Conservation (phyloP, 2,329 filamentous ascomycete genomes). For the Harringtonia lauricola region DNA sequence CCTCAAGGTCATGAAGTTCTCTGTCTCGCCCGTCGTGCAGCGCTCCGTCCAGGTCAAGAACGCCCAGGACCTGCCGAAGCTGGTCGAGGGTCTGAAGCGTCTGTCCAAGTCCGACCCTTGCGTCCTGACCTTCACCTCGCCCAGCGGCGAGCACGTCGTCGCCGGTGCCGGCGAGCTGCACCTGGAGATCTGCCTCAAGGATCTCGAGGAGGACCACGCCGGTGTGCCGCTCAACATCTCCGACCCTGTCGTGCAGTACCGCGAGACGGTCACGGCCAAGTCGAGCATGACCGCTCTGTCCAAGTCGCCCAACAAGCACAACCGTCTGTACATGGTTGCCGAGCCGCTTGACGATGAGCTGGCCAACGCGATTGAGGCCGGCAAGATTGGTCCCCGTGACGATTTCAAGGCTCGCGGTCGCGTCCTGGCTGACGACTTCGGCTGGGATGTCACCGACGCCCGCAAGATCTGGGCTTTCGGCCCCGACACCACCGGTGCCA, state of each 20-base stretch:
- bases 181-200: constrained; percentile 99
- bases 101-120: constrained; percentile 99
- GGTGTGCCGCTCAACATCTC: constrained; percentile 96
- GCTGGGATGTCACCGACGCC: constrained; percentile 99
- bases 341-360: constrained; percentile 89
- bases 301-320: constrained; percentile 99
- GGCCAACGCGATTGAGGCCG: constrained; percentile 75
- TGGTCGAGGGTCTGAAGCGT: constrained; percentile 99
- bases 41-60: constrained; percentile 99
- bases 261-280: constrained; percentile 78
- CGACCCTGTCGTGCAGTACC: constrained; percentile 96
- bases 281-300: constrained; percentile 95
- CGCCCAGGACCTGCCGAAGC: constrained; percentile 98
- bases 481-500: constrained; percentile 94
- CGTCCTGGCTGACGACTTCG: constrained; percentile 90
- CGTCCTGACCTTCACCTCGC: constrained; percentile 79
- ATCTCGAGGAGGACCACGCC: constrained; percentile 98
- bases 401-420: constrained; percentile 98
- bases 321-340: constrained; percentile 96
- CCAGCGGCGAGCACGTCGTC: constrained; percentile 97
- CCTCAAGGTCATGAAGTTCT: constrained; percentile 99
- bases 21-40: constrained; percentile 96
- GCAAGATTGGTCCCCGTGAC: constrained; percentile 90
- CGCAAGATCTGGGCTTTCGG: constrained; percentile 99
- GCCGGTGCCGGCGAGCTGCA: constrained; percentile 99